Conservation (phyloP, 1,284 basidiomycete genomes). For the Mycena citricolor region DNA sequence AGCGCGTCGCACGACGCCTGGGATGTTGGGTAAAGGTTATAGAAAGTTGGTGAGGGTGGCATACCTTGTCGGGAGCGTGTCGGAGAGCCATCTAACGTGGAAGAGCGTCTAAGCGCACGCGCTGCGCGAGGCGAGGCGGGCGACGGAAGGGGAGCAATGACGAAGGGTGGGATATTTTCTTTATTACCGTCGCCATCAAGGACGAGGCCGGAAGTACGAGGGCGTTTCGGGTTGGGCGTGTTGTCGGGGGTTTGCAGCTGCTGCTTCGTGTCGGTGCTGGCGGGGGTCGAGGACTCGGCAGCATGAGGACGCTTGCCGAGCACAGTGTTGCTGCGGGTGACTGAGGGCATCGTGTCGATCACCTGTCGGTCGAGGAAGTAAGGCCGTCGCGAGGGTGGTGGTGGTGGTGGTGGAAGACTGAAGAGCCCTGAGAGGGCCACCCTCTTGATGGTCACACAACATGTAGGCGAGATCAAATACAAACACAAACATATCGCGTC, state of each 20-base stretch:
- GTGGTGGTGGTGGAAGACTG: too few species aligned
- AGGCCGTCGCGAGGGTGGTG: too few species aligned
- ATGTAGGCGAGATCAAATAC: too few species aligned
- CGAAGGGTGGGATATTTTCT: slow-evolving; percentile 71
- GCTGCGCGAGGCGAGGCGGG: slow-evolving; percentile 37
- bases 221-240: slow-evolving; percentile 65
- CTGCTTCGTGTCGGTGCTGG: slow-evolving; percentile 34
- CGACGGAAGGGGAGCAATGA: slow-evolving; percentile 33
- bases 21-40: too few species aligned
- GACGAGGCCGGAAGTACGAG: slow-evolving; percentile 43
- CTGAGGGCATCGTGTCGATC: too few species aligned
- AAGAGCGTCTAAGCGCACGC: slow-evolving; percentile 48
- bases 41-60: slow-evolving; percentile 24
- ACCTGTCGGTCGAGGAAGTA: too few species aligned
- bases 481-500: too few species aligned
- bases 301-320: slow-evolving; percentile 26
- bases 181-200: slow-evolving; percentile 66
- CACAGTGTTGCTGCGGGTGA: slow-evolving; percentile 26
- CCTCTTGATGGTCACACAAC: too few species aligned
- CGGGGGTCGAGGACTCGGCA: slow-evolving; percentile 26
- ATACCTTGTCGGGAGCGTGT: slow-evolving; percentile 40
- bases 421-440: too few species aligned
- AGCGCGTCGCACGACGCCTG: slow-evolving; percentile 43
- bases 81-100: slow-evolving; percentile 43
- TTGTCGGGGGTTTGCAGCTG: slow-evolving; percentile 55